Evolutionary conservation across 2,329 filamentous ascomycete genomes (phyloP).

Genomic region (Colletotrichum orchidophilum): DNA sequence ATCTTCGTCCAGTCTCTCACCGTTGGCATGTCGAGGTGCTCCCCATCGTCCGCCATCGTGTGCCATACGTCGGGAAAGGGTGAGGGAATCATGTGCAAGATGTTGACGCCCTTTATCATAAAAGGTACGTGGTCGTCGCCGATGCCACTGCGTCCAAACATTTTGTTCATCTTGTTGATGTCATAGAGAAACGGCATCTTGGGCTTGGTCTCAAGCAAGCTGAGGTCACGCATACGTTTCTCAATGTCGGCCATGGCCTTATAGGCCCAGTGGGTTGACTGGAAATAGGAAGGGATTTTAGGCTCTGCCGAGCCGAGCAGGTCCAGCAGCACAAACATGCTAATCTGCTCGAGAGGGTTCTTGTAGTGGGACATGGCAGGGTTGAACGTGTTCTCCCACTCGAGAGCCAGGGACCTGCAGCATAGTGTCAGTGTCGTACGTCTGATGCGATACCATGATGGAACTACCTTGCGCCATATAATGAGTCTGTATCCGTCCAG

Average conservation of each 20-base stretch:
- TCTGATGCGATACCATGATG: background rate
- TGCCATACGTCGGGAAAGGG: conserved; percentile 81
- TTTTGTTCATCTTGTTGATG: conserved; percentile 50
- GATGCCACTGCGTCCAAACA: conserved; percentile 53
- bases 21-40: conserved; percentile 75
- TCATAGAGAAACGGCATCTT: conserved; percentile 65
- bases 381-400: conserved; percentile 74
- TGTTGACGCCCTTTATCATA: conserved; percentile 76
- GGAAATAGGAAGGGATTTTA: conserved; percentile 75
- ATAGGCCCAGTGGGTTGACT: conserved; percentile 86
- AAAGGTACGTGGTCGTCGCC: conserved; percentile 84
- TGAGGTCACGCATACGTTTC: conserved; percentile 67
- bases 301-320: conserved; percentile 72
- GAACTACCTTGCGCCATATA: conserved; percentile 77
- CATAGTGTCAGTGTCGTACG: conserved; percentile 1
- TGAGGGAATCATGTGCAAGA: conserved; percentile 79
- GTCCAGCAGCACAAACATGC: conserved; percentile 79
- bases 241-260: conserved; percentile 72
- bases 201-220: conserved; percentile 56
- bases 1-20: conserved; percentile 82
- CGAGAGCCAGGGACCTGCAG: conserved; percentile 69
- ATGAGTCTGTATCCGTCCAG: conserved; percentile 78
- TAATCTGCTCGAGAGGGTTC: conserved; percentile 76
- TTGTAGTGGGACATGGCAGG: conserved; percentile 75
- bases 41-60: conserved; percentile 73